Base-by-base conservation (phyloP, 2,329 filamentous ascomycete species). In the Venturia effusa region DNA sequence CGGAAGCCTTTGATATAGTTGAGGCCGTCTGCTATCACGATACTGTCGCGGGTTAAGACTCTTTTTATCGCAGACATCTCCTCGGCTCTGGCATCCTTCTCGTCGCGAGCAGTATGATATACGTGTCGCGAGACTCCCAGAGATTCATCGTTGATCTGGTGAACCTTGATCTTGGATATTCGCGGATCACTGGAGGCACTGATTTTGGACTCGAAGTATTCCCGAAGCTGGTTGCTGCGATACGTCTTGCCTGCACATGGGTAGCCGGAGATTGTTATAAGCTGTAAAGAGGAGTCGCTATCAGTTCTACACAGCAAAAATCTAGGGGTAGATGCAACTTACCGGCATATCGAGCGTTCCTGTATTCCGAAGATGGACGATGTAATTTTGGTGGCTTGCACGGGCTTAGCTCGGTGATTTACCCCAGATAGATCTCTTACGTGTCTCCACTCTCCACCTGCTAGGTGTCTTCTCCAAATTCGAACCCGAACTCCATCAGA, bases 1-100 rank as follows among this genome's bases (percentile, higher is more conserved):
- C 90, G 82, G 84, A 89, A 94, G 43, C 90, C 90, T 74, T 94
- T 94, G 77, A 95, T 95, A 76, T 94, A 95, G 75, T 94, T 94
- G 66, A 90, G 78, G 1, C 87, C 86, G 72, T 95, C 90, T 19
- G 91, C 83, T 59, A 95, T 84, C 62, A 94, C 88, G 65, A 95
- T 85, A 70, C 90, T 88, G 70, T 85, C 84, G 64, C 85, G 83
- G 66, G 83, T 85, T 37, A 95, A 80, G 60, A 86, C 82, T 54
- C 90, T 82, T 79, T 93, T 93, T 57, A 93, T 87, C 66, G 90
- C 89, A 66, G 83, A 90, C 73, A 89, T 90, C 64, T 90, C 80
- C 51, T 85, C 81, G 1, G 90, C 90, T 32, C 90, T 84, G 1
- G 89, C 90, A 76, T 93, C 88, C 74, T 95, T 95, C 72, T 95